Evolutionary conservation across 2,329 filamentous ascomycete species (phyloP), one percentile per base, ranked within the genome.

Genomic region (Talaromyces pinophilus): DNA sequence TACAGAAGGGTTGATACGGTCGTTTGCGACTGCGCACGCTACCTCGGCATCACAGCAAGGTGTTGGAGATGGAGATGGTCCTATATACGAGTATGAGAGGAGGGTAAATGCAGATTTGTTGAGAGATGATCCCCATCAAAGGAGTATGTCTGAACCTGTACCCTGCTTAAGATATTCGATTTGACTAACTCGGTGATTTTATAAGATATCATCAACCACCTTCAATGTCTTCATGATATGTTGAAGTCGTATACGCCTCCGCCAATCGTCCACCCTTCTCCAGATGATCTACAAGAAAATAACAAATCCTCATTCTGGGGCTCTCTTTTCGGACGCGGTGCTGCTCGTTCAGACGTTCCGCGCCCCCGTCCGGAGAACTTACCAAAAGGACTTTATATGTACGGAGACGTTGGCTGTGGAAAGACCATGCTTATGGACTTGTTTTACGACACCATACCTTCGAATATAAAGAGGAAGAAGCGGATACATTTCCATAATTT

Each of bases 361-460:
- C 62, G 62, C 52, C 40, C 50, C 1, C 62, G 62, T 25, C 88
- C 92, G 0, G 79, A 84, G n/a, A 84, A 90, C 69, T 83, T 97
- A 0, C 95, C 95, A 0, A 90, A 92, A 70, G 95, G 95, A 0
- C 81, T 99, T 38, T 99, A 99, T 79, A 90, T 99, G 78, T 97
- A 92, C 74, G 95, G 95, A 67, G 95, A 99, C 77, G 95, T 99
- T 1, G 95, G 95, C 48, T 96, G 92, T 73, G 95, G 95, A 69
- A 99, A 99, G 84, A 99, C 95, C 2, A 99, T 99, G 95, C 84
- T 99, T 75, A 99, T 99, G 95, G 94, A 99, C 76, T 83, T 99
- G 60, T 97, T 98, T 79, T 97, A 93, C 81, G 93, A 98, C 70
- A 97, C 94, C 0, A 82, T 98, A 25, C 95, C 95, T 0, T 77